Conservation (phyloP, 305 asterid species). For the Coffea humblotiana region DNA sequence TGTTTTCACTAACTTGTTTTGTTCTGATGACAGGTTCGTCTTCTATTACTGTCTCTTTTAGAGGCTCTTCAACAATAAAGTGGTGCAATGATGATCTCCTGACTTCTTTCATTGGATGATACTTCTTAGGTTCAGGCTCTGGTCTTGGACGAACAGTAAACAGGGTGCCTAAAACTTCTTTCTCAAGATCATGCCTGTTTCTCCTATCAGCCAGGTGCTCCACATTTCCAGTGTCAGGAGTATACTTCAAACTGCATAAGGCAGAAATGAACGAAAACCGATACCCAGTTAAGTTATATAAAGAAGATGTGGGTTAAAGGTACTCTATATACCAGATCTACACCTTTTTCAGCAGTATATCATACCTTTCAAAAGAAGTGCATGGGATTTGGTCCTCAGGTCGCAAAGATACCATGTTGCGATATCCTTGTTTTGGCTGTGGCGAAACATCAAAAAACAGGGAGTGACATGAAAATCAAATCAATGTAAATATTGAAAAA, state of each 20-base stretch:
- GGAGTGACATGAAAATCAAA: not conserved
- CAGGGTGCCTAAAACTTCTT: constrained; percentile 55
- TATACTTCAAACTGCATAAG: constrained; percentile 37
- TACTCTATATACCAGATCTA: constrained; percentile 4
- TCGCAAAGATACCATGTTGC: constrained; percentile 29
- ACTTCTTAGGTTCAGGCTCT: constrained; percentile 27
- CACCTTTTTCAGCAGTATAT: not conserved
- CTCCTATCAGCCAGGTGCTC: constrained; percentile 27
- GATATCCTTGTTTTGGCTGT: constrained; percentile 32
- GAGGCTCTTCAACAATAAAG: constrained; percentile 48
- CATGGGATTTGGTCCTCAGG: constrained; percentile 24
- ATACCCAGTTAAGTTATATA: constrained; percentile 9
- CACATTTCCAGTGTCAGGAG: constrained; percentile 27
- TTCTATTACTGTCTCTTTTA: constrained; percentile 39
- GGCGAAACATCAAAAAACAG: constrained; percentile 8
- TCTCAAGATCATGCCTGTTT: constrained; percentile 35
- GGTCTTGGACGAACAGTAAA: constrained; percentile 43
- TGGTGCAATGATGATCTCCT: constrained; percentile 34
- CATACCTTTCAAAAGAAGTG: constrained; percentile 44
- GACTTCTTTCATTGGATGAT: constrained; percentile 24
- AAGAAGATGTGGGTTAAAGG: constrained; percentile 5
- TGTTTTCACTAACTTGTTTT: constrained; percentile 31
- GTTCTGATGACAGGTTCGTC: constrained; percentile 51
- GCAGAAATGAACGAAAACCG: constrained; percentile 12
- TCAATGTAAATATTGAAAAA: not conserved